Base-by-base conservation (phyloP, 495 filamentous ascomycete genomes). In the Parathielavia hyrcaniae region DNA sequence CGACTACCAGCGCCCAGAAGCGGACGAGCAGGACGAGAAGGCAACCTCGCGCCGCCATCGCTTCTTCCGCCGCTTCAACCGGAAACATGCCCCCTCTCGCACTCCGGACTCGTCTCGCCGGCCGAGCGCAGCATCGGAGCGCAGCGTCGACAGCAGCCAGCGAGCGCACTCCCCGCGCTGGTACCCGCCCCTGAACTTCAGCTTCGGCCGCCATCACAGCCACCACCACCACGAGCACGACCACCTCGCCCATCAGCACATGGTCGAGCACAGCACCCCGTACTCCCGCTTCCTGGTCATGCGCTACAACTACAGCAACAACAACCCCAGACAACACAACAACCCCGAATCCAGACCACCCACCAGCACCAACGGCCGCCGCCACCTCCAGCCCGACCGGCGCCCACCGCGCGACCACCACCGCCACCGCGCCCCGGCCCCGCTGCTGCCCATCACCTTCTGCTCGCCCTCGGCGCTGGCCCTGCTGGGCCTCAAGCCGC, bases 241-340 rank as follows among this genome's bases (percentile, higher is more conserved):
- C 45, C 20, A 43, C 20, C 39, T 13, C 26, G 7, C 38, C 43
- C 16, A 55, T 23, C 17, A 54, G 7, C 20, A 41, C 38, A 23
- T 44, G 2, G 59, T 63, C 44, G 50, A 58, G 19, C 52, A 54
- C 34, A 65, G 58, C 56, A 69, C 67, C 12, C 76, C 78, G 4
- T 83, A 83, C 64, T 77, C 78, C 4, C 77, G 75, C 58, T 74
- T 81, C 53, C 59, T 69, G 23, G 62, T 69, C 36, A 55, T 72
- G 51, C 58, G 58, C 32, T 68, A 61, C 34, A 13, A 34, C 30
- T 13, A 26, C 43, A 8, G 30, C 35, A 16, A 22, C 43, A 6
- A 4, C 40, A 0, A 22, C 53, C n/a, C n/a, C n/a, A n/a, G 6
- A 8, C 23, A 36, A 41, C 53, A 22, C 41, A 32, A 22, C 41